Percentiles rank a stretch among this genome's conserved stretches.
These are phyloP conservation scores for Pinus taeda DNA, from an alignment of 75 land plant species.

Conservation along the genomic window DNA sequence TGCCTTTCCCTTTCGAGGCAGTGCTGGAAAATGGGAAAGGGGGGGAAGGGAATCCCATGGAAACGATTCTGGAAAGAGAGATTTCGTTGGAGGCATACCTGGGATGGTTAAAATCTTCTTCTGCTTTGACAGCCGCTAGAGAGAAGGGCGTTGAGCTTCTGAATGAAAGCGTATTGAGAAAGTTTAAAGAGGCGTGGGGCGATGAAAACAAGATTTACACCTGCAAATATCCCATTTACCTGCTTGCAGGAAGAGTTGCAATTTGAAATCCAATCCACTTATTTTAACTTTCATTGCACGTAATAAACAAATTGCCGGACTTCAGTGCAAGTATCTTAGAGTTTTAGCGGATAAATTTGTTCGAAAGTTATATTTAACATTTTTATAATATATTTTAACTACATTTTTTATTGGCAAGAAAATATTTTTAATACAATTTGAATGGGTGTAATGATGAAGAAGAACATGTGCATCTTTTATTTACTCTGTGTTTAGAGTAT, in stretches of 20 bases:
- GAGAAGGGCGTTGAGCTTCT: conserved; percentile 23
- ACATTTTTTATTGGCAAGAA: too few relatives aligned
- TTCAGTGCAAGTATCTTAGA: too few relatives aligned
- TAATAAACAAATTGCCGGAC: too few relatives aligned
- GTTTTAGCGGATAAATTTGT: too few relatives aligned
- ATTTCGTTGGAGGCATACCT: conserved; percentile 13
- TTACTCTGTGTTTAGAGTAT: too few relatives aligned
- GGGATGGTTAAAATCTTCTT: conserved; percentile 19
- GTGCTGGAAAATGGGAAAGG: background rate
- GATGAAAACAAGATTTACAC: conserved; percentile 4
- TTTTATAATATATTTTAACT: too few relatives aligned
- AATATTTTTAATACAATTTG: too few relatives aligned
- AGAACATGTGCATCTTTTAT: too few relatives aligned
- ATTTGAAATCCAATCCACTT: too few relatives aligned
- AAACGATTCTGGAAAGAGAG: conserved; percentile 2
- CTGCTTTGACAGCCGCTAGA: conserved; percentile 12
- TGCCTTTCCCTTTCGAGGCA: conserved; percentile 28
- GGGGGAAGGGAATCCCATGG: background rate
- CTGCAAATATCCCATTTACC: conserved; percentile 9
- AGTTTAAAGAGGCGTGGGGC: conserved; percentile 27
- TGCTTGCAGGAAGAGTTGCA: conserved; percentile 12
- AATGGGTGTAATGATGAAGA: too few relatives aligned
- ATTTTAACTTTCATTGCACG: too few relatives aligned
- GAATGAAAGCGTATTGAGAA: conserved; percentile 10
- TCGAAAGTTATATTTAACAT: too few relatives aligned